Percentiles rank a stretch among this genome's conserved stretches.
Evolutionary conservation across 345 rosid genomes (phyloP).

Genomic region (Toxicodendron radicans): DNA sequence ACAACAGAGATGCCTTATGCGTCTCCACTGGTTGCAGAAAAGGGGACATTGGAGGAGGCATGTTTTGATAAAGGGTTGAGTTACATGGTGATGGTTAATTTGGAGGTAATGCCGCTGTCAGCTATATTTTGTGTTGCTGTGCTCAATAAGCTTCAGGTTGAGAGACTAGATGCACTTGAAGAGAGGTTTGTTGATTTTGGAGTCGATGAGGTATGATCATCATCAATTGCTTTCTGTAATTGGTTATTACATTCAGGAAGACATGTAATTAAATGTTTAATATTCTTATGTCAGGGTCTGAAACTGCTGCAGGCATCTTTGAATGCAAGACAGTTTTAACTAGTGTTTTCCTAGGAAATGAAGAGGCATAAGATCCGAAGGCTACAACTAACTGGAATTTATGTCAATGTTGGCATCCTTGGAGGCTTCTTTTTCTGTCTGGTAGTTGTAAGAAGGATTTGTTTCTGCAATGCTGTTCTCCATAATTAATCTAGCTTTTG

Average conservation of each 20-base stretch:
- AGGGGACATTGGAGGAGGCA: background rate
- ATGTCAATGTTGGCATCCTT: no score
- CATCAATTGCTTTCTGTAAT: no score
- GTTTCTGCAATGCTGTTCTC: no score
- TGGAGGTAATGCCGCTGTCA: constrained; percentile 29
- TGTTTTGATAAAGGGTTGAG: constrained; percentile 29
- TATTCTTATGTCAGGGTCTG: constrained; percentile 1
- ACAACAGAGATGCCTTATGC: background rate
- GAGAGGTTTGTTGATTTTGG: constrained; percentile 15
- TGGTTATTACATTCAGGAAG: no score
- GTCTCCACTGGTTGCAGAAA: background rate
- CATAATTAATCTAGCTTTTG: no score
- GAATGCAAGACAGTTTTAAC: constrained; percentile 4
- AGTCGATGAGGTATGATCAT: constrained; percentile 17
- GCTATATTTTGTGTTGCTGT: background rate
- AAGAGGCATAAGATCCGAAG: no score
- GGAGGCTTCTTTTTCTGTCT: no score
- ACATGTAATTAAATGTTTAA: background rate
- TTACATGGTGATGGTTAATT: constrained; percentile 35
- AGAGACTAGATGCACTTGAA: constrained; percentile 6
- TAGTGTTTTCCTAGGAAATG: background rate
- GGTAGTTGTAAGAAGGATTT: no score
- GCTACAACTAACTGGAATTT: no score
- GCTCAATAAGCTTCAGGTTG: constrained; percentile 20
- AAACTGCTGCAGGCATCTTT: constrained; percentile 11